Evolutionary conservation across 2,329 filamentous ascomycete genomes (phyloP), one percentile per base, ranked within the genome.

Genomic region (Trichophaea hybrida): DNA sequence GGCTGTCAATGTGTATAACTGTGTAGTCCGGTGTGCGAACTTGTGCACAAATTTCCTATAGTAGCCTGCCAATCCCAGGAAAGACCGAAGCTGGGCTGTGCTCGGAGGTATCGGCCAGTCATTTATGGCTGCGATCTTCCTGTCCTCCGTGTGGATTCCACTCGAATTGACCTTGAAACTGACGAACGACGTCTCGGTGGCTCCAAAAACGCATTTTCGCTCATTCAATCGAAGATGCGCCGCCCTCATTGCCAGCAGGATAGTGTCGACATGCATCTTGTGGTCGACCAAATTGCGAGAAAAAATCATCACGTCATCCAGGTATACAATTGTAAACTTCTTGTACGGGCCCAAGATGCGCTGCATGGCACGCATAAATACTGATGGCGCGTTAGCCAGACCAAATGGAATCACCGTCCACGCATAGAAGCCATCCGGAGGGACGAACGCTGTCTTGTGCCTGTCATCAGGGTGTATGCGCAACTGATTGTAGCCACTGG

Each of bases 401-500:
- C 51, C 51, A 5, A 54, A 54, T 5, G 24, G 51, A 13, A 54
- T 34, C n/a, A 46, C 53, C 10, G 15, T 2, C 53, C 37, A 56
- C 53, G 49, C 17, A 31, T 44, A 56, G 17, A 31, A 17, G 1
- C 53, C 53, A 1, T 44, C 31, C 2, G 32, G n/a, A 17, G 53
- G 3, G 13, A 33, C 13, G 5, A 56, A 56, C 7, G 53, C 53
- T 2, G 6, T 56, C 33, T 56, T 56, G 12, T 56, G 12, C 3
- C 38, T 12, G 6, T 43, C 33, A 44, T 46, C 38, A 1, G 15
- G 34, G 2, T 43, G 12, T 6, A 56, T 33, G 2, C 12, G 17
- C 37, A 70, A 58, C 6, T 61, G 46, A 32, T 69, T 59, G 54
- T 64, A 70, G 0, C 58, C 57, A 10, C 31, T 33, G 12, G 60